Base-by-base conservation (phyloP, 352 stramenopile species). In the Plasmopara viticola region DNA sequence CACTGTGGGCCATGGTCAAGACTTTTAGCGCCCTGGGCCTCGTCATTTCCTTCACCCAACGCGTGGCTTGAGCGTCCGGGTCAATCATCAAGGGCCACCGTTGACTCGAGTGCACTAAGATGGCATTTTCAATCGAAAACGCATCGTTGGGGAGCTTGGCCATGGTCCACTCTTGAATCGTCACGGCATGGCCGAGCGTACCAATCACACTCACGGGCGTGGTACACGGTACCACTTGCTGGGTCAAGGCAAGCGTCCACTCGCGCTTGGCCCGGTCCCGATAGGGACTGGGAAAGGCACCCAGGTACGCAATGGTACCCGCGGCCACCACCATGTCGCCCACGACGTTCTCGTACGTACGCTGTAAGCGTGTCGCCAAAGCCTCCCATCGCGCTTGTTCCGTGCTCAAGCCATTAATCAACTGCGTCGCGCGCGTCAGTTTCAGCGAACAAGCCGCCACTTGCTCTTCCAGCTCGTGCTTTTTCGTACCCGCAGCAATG, bases 71-170 rank as follows among this genome's bases (percentile, higher is more conserved):
- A 0, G 88, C 93, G 59, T 98, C 91, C 0, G 94, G 94, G 35
- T 98, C 94, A 44, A 98, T 98, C 91, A 98, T 97, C n/a, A 98
- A 70, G 8, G 94, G 94, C 91, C 92, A 98, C 2, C 90, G 82
- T 56, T 96, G 96, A 48, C 72, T 93, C 10, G 79, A 67, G 31
- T 89, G 78, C 12, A 98, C 56, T 79, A 98, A 96, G 61, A 98
- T 97, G 9, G 77, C 93, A 53, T 98, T 98, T 51, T 98, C 93
- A 39, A 98, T 96, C 44, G 79, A 96, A 52, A 98, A 97, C 9
- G 81, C 90, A 64, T 98, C 94, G 51, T 96, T 97, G 5, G 94
- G 94, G 6, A 98, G 71, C 57, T 96, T 95, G n/a, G 87, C 83
- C 44, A 98, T 97, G 28, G 90, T 95, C 92, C 93, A 98, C 37